Conservation (phyloP, 2,329 filamentous ascomycete species). For the Nannizziopsis arthrosporioides region DNA sequence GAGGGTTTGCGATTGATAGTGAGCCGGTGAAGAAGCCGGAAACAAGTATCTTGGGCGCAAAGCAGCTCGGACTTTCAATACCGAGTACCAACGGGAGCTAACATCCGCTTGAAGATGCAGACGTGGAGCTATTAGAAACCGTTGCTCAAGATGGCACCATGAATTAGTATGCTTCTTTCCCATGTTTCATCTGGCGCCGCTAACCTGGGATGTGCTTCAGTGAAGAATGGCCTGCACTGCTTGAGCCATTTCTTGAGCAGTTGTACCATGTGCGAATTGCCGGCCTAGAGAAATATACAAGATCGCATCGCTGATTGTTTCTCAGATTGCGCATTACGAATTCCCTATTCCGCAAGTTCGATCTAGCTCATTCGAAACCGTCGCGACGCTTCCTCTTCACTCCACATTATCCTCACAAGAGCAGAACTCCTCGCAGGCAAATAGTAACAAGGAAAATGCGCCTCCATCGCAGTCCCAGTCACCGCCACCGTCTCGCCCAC, state of each 20-base stretch:
- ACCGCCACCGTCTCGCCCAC: conserved; percentile 25
- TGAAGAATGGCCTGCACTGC: conserved; percentile 56
- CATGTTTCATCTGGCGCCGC: conserved; percentile 12
- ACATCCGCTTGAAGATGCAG: conserved; percentile 26
- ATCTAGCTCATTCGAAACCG: conserved; percentile 26
- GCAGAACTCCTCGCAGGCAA: conserved; percentile 19
- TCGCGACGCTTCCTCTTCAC: conserved; percentile 19
- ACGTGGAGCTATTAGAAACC: conserved; percentile 44
- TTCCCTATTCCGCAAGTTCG: conserved; percentile 59
- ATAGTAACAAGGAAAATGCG: conserved; percentile 32
- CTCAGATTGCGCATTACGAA: conserved; percentile 59
- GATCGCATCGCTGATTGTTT: neutral
- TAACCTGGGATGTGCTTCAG: conserved; percentile 37
- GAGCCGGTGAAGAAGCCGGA: no score
- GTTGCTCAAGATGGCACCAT: conserved; percentile 49
- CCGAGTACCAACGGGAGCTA: neutral
- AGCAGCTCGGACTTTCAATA: no score
- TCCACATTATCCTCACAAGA: conserved; percentile 21
- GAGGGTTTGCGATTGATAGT: no score
- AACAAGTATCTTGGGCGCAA: no score
- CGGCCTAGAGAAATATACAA: neutral
- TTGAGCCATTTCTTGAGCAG: conserved; percentile 53
- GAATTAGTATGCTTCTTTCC: conserved; percentile 40
- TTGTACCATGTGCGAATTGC: conserved; percentile 49
- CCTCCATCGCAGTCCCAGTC: conserved; percentile 23